Base-by-base conservation (phyloP, 169 alveolate genomes). In the Ichthyophthirius multifiliis region DNA sequence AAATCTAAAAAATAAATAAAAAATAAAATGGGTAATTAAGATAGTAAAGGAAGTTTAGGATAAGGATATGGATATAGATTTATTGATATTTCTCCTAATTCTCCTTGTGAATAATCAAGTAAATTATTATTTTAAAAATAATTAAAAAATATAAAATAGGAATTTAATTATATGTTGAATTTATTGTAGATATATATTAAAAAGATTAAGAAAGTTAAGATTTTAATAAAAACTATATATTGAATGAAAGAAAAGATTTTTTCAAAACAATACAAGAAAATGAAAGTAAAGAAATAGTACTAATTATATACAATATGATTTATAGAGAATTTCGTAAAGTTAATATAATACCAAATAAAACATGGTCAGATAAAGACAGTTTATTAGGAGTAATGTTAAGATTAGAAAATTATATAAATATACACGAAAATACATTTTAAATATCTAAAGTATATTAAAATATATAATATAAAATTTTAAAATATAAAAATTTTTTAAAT, bases 11-110 rank as follows among this genome's bases (percentile, higher is more conserved):
- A n/a, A n/a, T n/a, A n/a, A n/a, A 41, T 13, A 41, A 13, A 41
- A 41, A 41, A 9, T 13, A 41, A 41, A 55, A 55, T 55, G 71
- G 71, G 71, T 15, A 55, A 55, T 23, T 55, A 55, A 7, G 71
- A 55, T 27, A 55, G 23, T 23, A 55, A 55, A 55, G 71, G 71
- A 20, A 55, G 71, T 27, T 55, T 55, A 55, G 71, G 71, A 55
- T 27, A 55, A 23, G 71, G 71, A 34, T 27, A 55, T n/a, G 71
- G 71, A 10, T 55, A 55, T 10, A 55, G 71, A 55, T 34, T 55
- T 15, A 55, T 55, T 15, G 23, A 34, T 0, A 39, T 55, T 2
- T 55, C 71, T 18, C 43, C 23, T 1, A 23, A 23, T 27, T 55
- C 71, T 55, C 71, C 71, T 0, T 55, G 71, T 15, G 32, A 55